These are phyloP conservation scores for Tricholoma furcatifolium DNA, from an alignment of 768 basidiomycete species.

Conservation along the genomic window DNA sequence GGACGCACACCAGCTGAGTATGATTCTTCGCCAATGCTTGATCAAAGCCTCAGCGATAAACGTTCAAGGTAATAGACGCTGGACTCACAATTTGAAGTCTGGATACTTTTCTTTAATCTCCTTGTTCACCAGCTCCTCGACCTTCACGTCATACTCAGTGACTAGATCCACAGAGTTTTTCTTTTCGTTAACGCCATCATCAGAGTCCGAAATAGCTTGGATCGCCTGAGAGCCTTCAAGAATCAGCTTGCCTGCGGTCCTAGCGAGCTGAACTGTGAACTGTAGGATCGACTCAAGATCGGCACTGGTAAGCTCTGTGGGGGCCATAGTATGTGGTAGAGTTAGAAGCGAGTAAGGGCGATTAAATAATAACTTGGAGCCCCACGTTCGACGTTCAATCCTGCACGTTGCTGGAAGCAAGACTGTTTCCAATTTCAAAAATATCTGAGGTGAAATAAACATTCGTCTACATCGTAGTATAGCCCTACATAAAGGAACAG, in stretches of 20 bases:
- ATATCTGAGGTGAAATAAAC: not conserved
- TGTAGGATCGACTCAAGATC: constrained; percentile 62
- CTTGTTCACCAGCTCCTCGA: constrained; percentile 80
- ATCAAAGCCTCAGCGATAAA: constrained; percentile 1
- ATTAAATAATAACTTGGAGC: not conserved
- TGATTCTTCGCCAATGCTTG: constrained; percentile 92
- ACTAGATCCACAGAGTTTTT: constrained; percentile 94
- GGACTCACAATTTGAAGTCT: constrained; percentile 75
- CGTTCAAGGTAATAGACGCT: no score
- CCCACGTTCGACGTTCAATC: not conserved
- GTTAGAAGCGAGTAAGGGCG: not conserved
- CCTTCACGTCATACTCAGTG: constrained; percentile 90
- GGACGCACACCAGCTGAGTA: constrained; percentile 73
- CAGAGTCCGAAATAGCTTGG: constrained; percentile 46
- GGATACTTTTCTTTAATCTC: constrained; percentile 70
- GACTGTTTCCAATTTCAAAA: not conserved
- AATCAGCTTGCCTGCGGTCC: constrained; percentile 72
- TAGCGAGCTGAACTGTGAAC: constrained; percentile 72
- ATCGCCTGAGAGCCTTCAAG: constrained; percentile 77
- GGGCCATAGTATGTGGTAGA: constrained; percentile 29
- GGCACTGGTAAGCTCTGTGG: constrained; percentile 36
- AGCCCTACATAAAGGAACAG: not conserved
- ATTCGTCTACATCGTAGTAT: not conserved
- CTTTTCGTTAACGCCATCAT: constrained; percentile 75
- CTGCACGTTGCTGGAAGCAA: not conserved